phyloP scores from a whole-genome alignment of 2,329 filamentous ascomycete species.

The Pseudodiploospora longispora region DNA sequence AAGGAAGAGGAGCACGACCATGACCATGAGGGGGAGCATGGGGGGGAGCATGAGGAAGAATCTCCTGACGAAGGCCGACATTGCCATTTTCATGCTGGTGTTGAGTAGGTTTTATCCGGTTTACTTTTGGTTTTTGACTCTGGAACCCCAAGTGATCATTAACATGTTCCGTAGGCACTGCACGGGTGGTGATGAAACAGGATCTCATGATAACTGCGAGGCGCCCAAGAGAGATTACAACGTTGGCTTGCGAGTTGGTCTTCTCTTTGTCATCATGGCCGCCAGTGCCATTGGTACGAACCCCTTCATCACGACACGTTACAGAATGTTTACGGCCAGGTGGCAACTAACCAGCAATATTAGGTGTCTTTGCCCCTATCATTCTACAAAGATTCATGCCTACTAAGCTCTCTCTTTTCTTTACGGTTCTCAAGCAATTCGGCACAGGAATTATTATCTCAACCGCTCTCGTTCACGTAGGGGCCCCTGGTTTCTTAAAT shows the following conservation, averaged over 20 bases:
- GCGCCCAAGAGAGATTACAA: conserved; percentile 51
- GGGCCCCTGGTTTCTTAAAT: conserved; percentile 15
- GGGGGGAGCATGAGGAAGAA: conserved; percentile 13
- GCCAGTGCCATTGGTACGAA: conserved; percentile 55
- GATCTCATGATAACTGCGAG: conserved; percentile 31
- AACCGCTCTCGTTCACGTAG: conserved; percentile 60
- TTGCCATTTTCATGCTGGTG: conserved; percentile 63
- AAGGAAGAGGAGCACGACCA: conserved; percentile 15
- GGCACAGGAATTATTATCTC: conserved; percentile 66
- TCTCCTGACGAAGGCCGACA: conserved; percentile 10
- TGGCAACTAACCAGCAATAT: not conserved
- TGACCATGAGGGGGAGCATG: conserved; percentile 10
- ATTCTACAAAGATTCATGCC: conserved; percentile 51
- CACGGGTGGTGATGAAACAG: conserved; percentile 36
- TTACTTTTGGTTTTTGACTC: too few relatives aligned
- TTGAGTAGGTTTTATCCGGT: conserved; percentile 47
- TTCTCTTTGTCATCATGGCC: conserved; percentile 62
- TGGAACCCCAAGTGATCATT: not conserved
- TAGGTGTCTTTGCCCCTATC: conserved; percentile 58
- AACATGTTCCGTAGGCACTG: conserved; percentile 41
- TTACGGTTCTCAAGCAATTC: conserved; percentile 64
- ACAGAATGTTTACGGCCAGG: not conserved
- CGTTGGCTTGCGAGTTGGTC: conserved; percentile 58
- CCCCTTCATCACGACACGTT: not conserved
- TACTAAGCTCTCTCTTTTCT: conserved; percentile 37